Percentiles rank a stretch among this genome's conserved stretches.
These are phyloP conservation scores for Aspergillus sp. DNA, from an alignment of 2,329 filamentous ascomycete species.

Conservation along the genomic window DNA sequence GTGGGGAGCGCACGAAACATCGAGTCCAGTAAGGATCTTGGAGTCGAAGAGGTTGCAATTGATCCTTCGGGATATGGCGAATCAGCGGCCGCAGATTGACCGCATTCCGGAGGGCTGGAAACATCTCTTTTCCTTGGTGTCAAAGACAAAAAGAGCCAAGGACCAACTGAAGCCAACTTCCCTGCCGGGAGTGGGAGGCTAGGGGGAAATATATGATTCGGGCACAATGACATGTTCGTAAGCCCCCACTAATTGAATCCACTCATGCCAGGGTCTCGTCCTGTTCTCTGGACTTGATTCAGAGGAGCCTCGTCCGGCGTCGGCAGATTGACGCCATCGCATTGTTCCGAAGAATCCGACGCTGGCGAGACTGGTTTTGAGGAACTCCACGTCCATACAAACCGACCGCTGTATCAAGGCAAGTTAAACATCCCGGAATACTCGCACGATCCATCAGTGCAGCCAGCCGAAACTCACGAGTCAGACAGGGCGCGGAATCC, in stretches of 20 bases:
- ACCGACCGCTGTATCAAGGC: no score
- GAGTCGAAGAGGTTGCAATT: not conserved
- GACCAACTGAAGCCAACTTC: not conserved
- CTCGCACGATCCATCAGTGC: no score
- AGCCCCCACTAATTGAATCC: not conserved
- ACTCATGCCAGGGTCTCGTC: not conserved
- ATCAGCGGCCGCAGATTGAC: not conserved
- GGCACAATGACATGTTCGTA: not conserved
- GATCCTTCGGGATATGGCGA: not conserved
- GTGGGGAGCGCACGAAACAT: not conserved
- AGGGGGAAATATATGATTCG: not conserved
- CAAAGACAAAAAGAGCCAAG: not conserved
- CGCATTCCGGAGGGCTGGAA: not conserved
- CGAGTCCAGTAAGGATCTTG: not conserved
- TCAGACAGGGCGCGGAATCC: not conserved
- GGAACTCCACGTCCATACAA: no score
- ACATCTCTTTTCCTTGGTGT: not conserved
- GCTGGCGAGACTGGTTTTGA: no score
- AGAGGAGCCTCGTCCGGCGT: not conserved
- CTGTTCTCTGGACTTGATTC: not conserved
- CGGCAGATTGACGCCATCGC: not conserved
- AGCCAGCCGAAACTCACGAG: not conserved
- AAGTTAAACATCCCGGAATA: rapidly evolving
- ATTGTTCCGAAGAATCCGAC: no score
- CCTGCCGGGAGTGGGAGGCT: not conserved